A percentile compares a stretch with the other conserved stretches of the same genome.
Conservation (phyloP, 1,284 basidiomycete species). For the Cryptococcus sp. region DNA sequence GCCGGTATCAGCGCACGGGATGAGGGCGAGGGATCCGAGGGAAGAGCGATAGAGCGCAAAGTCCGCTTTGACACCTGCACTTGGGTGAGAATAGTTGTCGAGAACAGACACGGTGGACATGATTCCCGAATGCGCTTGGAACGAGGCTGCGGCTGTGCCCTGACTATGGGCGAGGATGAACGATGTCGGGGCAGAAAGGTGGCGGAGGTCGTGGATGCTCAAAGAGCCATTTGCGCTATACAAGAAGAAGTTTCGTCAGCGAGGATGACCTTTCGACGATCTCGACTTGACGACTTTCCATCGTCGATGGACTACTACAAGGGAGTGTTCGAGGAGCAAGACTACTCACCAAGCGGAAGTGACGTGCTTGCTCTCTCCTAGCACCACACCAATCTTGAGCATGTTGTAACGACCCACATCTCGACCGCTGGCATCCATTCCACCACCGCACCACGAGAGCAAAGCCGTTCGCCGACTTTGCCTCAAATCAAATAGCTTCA, state of each 20-base stretch:
- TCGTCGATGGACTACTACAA: background rate
- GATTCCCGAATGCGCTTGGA: slow-evolving; percentile 41
- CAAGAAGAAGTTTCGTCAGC: background rate
- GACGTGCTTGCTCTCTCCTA: slow-evolving; percentile 36
- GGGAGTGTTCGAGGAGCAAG: background rate
- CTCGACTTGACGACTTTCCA: background rate
- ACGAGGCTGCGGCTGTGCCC: slow-evolving; percentile 29
- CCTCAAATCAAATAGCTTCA: slow-evolving; percentile 36
- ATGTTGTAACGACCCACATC: slow-evolving; percentile 2
- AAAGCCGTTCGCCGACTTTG: slow-evolving; percentile 21
- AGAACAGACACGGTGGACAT: slow-evolving; percentile 32
- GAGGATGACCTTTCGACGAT: background rate
- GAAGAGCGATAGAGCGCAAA: slow-evolving; percentile 29
- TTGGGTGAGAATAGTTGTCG: background rate
- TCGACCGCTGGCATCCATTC: background rate
- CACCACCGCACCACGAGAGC: slow-evolving; percentile 21
- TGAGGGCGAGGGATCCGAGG: slow-evolving; percentile 5
- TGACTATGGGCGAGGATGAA: slow-evolving; percentile 27
- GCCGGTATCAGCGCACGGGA: slow-evolving; percentile 10
- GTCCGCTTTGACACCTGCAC: slow-evolving; percentile 12
- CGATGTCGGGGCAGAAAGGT: slow-evolving; percentile 15
- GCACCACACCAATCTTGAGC: slow-evolving; percentile 30
- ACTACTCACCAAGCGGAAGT: slow-evolving; percentile 35
- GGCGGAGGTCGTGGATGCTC: slow-evolving; percentile 35
- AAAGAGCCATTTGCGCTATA: slow-evolving; percentile 35